phyloP scores from a whole-genome alignment of 306 rosid species.

The Dryas drummondii region DNA sequence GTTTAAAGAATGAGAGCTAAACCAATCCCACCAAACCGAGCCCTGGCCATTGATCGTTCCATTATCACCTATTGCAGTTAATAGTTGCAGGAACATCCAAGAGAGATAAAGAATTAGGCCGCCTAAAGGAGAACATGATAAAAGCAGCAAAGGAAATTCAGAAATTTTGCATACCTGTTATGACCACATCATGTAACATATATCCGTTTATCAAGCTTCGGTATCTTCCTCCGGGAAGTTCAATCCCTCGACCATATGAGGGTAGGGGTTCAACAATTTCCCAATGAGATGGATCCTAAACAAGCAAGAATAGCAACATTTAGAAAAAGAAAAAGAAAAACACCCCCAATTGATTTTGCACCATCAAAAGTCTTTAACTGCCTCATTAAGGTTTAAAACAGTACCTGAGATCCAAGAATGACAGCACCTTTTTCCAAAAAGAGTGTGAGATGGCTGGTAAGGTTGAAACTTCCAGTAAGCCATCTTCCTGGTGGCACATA shows the following conservation, averaged over 20 bases:
- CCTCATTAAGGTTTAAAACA: slow-evolving; percentile 16
- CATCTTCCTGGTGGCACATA: slow-evolving; percentile 88
- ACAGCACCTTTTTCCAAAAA: slow-evolving; percentile 89
- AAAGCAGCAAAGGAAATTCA: background rate
- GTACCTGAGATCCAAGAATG: slow-evolving; percentile 95
- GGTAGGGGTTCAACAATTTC: slow-evolving; percentile 80
- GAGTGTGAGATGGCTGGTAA: slow-evolving; percentile 93
- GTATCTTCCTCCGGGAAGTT: slow-evolving; percentile 80
- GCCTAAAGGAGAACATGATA: background rate
- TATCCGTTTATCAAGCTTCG: slow-evolving; percentile 88
- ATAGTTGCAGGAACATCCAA: slow-evolving; percentile 25
- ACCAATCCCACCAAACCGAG: slow-evolving; percentile 94
- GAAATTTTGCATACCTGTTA: slow-evolving; percentile 60
- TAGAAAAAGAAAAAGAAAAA: background rate
- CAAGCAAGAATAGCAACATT: slow-evolving; percentile 23
- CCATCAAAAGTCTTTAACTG: background rate
- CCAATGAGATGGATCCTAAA: slow-evolving; percentile 81
- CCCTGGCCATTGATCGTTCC: slow-evolving; percentile 95
- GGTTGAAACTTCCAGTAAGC: slow-evolving; percentile 95
- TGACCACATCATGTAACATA: slow-evolving; percentile 74
- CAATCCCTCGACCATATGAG: slow-evolving; percentile 89
- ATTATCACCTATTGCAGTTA: slow-evolving; percentile 61
- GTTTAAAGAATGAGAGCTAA: slow-evolving; percentile 60
- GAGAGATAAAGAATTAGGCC: slow-evolving; percentile 17
- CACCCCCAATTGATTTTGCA: background rate